A percentile compares a stretch with the other conserved stretches of the same genome.
Conservation (phyloP, 2,329 filamentous ascomycete genomes). For the Aspergillus sp. region DNA sequence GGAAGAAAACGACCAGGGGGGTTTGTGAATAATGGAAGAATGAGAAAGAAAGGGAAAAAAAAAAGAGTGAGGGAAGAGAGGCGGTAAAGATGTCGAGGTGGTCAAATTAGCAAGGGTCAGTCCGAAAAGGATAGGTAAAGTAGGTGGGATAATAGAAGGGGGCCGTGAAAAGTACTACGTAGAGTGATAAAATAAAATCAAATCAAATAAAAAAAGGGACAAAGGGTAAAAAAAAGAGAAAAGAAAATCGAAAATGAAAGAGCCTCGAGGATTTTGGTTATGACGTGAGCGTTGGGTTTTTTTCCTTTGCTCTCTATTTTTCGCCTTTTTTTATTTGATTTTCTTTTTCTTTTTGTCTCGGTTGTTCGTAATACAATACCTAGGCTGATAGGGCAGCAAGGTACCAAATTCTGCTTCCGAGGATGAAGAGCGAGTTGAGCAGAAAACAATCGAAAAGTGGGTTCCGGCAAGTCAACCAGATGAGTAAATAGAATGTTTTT, state of each 20-base stretch:
- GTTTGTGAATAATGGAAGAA: conserved; percentile 12
- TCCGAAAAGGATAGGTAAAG: conserved; percentile 17
- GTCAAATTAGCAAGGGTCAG: conserved; percentile 17
- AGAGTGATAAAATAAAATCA: neutral
- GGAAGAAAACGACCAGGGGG: conserved; percentile 8
- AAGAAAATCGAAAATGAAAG: conserved; percentile 18
- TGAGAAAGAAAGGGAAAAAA: conserved; percentile 14
- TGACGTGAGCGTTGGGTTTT: conserved; percentile 26
- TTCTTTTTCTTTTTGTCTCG: neutral
- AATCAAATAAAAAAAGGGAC: conserved; percentile 17
- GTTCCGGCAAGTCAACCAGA: neutral
- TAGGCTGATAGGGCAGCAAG: neutral
- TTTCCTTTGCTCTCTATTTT: too few relatives aligned
- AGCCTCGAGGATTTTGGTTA: conserved; percentile 25
- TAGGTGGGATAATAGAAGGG: conserved; percentile 7
- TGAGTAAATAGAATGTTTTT: neutral
- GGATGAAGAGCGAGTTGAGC: neutral
- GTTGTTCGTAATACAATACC: too few relatives aligned
- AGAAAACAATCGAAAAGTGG: neutral
- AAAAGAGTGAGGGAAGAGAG: conserved; percentile 16
- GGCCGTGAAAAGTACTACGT: conserved; percentile 8
- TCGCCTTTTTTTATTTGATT: neutral
- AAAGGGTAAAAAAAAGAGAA: conserved; percentile 7
- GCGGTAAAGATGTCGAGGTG: conserved; percentile 16
- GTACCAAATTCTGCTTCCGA: neutral